A percentile compares a stretch with the other conserved stretches of the same genome.
Conservation (phyloP, 2,329 filamentous ascomycete genomes). For the Volutella citrinella region DNA sequence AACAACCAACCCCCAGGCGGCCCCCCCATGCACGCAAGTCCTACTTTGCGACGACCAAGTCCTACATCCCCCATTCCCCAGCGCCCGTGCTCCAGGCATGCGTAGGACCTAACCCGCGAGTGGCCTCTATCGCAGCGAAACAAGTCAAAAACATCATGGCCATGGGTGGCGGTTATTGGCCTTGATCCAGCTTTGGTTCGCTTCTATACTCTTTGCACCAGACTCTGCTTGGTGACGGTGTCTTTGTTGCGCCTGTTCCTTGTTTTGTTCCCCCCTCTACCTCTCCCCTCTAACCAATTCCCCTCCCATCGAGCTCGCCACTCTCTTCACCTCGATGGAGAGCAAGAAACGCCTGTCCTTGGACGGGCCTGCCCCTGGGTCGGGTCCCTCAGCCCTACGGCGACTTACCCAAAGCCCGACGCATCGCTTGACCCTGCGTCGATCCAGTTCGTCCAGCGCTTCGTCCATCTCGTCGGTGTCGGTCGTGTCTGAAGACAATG, state of each 20-base stretch:
- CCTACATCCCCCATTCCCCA: slow-evolving; percentile 30
- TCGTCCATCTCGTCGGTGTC: slow-evolving; percentile 26
- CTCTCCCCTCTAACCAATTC: slow-evolving; percentile 1
- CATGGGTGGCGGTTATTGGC: slow-evolving; percentile 21
- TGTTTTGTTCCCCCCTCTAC: neutral
- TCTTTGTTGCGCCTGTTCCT: slow-evolving; percentile 7
- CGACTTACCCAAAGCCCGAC: slow-evolving; percentile 30
- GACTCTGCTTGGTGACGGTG: slow-evolving; percentile 10
- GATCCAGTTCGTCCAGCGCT: slow-evolving; percentile 28
- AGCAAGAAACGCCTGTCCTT: slow-evolving; percentile 28
- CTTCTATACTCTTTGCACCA: slow-evolving; percentile 3
- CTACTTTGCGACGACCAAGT: no score
- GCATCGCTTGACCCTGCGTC: slow-evolving; percentile 30
- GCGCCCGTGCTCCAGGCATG: no score
- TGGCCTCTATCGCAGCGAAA: no score
- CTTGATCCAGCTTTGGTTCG: slow-evolving; percentile 9
- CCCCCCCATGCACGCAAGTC: no score
- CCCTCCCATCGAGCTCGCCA: neutral
- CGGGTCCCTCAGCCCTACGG: slow-evolving; percentile 30
- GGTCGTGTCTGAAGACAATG: slow-evolving; percentile 20
- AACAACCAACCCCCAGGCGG: no score
- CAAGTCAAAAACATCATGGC: slow-evolving; percentile 24
- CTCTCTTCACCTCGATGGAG: slow-evolving; percentile 24
- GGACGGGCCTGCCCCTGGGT: slow-evolving; percentile 24
- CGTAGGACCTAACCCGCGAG: no score